Base-by-base conservation (phyloP, 441 rosid genomes). In the Corymbia citriodora region DNA sequence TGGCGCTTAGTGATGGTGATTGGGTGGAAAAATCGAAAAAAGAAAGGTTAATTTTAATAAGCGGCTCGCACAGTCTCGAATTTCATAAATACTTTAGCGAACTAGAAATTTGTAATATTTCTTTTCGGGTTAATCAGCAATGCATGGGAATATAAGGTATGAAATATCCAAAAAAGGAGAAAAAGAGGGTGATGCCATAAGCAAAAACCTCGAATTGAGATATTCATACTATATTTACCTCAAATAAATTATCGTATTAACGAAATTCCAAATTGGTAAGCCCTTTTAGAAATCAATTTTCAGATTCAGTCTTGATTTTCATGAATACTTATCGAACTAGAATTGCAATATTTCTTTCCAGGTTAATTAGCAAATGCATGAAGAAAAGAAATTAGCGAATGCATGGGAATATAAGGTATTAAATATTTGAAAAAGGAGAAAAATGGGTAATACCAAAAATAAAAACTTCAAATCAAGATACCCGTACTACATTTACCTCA, bases 401-500 rank as follows among this genome's bases (percentile, higher is more conserved):
- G 52, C 17, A 40, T 23, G 9, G 85, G 85, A 21, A 74, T 21
- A 21, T 79, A 23, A 48, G 13, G 4, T 13, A 21, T 79, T 21
- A 3, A 79, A 79, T 23, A 79, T 45, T 18, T 18, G 23, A 7
- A 79, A 79, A 79, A 25, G n/a, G 25, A 6, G 25, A 12, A 3
- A 57, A 33, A 18, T 18, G 40, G 17, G 10, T 61, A 68, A 68
- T 31, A 16, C 2, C 3, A 5, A 17, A 68, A 17, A 17, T 8
- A 36, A 68, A 17, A 16, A 68, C 9, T 6, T 68, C 40, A 0
- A 3, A 17, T 0, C 9, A 2, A 16, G n/a, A 65, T n/a, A n/a
- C 8, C 4, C 17, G 6, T 1, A 17, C 1, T 0, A 0, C 9
- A 68, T 68, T 17, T n/a, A n/a, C 17, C 16, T 61, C 10, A 65